Conservation (phyloP, 352 stramenopile species). For the Plasmopara viticola region DNA sequence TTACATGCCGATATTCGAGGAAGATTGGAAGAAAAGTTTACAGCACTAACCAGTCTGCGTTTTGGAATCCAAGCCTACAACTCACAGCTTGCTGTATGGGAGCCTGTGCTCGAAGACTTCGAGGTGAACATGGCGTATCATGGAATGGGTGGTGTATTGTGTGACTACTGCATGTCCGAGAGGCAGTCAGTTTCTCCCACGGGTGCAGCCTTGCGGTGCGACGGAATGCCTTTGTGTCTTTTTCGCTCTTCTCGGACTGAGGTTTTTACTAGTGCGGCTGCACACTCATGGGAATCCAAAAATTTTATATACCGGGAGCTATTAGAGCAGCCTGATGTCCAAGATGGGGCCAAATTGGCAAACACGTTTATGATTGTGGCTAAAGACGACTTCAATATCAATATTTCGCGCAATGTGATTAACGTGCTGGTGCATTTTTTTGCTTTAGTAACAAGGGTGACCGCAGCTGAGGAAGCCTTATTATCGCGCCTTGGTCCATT, state of each 20-base stretch:
- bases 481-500: constrained; percentile 59
- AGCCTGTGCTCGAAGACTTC: constrained; percentile 80
- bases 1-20: constrained; percentile 65
- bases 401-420: constrained; percentile 74
- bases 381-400: constrained; percentile 78
- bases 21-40: constrained; percentile 54
- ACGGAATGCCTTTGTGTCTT: constrained; percentile 66
- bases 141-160: constrained; percentile 58
- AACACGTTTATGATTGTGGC: constrained; percentile 73
- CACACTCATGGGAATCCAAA: constrained; percentile 68
- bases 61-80: constrained; percentile 82
- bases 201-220: constrained; percentile 46
- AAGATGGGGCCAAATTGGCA: constrained; percentile 39
- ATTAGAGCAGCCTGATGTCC: constrained; percentile 48
- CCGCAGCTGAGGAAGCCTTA: constrained; percentile 30
- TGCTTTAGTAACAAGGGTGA: constrained; percentile 65
- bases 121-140: constrained; percentile 72
- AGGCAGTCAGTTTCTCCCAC: constrained; percentile 53
- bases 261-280: constrained; percentile 57
- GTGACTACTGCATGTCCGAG: constrained; percentile 75
- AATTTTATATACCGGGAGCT: constrained; percentile 83
- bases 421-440: constrained; percentile 79
- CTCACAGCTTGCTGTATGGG: constrained; percentile 81
- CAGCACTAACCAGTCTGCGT: constrained; percentile 50
- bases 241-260: constrained; percentile 60